A percentile compares a stretch with the other conserved stretches of the same genome.
Evolutionary conservation across 176 grass and related monocot species (phyloP).

Genomic region (Avena eriantha): DNA sequence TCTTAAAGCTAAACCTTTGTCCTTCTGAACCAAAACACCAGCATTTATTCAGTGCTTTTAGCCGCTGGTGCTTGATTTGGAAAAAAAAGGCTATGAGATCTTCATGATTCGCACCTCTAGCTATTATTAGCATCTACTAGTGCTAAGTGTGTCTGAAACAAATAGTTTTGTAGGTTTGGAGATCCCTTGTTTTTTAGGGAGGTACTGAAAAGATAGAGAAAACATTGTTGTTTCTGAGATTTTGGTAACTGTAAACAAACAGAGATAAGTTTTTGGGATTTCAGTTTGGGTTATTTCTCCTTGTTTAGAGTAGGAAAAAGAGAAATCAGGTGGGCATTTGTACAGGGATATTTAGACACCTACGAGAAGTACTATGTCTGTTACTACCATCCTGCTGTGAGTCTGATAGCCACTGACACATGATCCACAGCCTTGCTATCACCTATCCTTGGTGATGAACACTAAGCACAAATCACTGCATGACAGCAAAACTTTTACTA

Average conservation of each 20-base stretch:
- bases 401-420: not conserved
- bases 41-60: slow-evolving; percentile 26
- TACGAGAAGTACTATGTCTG: not conserved
- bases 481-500: not conserved
- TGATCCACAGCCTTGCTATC: not conserved
- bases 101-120: slow-evolving; percentile 28
- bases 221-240: not conserved
- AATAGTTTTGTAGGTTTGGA: not conserved
- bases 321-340: not conserved
- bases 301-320: slow-evolving; percentile 14
- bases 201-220: not conserved
- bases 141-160: not conserved
- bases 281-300: not conserved
- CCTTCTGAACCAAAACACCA: not conserved
- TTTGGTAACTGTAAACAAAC: not conserved
- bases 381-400: not conserved
- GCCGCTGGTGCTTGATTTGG: slow-evolving; percentile 17
- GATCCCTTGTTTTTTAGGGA: not conserved
- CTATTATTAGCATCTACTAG: slow-evolving; percentile 32
- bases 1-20: slow-evolving; percentile 27
- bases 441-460: not conserved
- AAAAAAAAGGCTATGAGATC: slow-evolving; percentile 23
- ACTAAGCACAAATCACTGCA: not conserved
- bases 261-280: not conserved
- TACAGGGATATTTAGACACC: not conserved